phyloP scores from a whole-genome alignment of 78 protist species.

The Planoprotostelium fungivorum region DNA sequence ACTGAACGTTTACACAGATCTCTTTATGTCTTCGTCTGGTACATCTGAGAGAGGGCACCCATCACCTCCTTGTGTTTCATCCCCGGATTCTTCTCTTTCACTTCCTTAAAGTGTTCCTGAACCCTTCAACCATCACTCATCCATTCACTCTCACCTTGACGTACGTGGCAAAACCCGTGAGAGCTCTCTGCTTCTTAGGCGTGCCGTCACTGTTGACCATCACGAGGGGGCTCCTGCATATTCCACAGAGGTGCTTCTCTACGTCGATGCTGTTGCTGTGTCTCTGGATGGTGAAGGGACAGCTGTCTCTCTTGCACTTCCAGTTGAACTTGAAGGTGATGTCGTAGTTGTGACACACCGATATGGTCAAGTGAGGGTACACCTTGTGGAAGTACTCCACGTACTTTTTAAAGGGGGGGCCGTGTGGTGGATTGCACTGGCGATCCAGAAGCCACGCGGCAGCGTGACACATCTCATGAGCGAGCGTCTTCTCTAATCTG shows the following conservation, averaged over 20 bases:
- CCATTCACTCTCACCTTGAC: constrained; percentile 5
- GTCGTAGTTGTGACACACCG: constrained; percentile 11
- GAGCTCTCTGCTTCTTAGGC: neutral
- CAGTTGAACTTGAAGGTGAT: neutral
- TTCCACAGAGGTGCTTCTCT: neutral
- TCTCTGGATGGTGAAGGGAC: neutral
- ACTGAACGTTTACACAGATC: neutral
- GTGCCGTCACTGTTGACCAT: neutral
- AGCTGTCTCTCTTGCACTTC: neutral
- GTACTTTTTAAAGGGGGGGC: neutral
- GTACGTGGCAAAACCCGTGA: neutral
- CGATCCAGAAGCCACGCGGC: neutral
- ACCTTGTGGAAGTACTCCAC: neutral
- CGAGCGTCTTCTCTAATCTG: neutral
- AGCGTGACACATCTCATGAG: constrained; percentile 21
- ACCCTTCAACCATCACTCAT: neutral
- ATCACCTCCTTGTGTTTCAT: neutral
- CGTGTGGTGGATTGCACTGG: constrained; percentile 1
- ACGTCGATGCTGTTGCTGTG: constrained; percentile 9
- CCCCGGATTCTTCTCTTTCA: neutral
- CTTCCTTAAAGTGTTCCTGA: neutral
- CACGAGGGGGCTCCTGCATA: neutral
- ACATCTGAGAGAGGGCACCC: neutral
- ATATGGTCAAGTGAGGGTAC: neutral
- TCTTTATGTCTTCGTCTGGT: neutral